These are phyloP conservation scores for Eucalyptus caleyi DNA, from an alignment of 345 rosid species.

Conservation along the genomic window DNA sequence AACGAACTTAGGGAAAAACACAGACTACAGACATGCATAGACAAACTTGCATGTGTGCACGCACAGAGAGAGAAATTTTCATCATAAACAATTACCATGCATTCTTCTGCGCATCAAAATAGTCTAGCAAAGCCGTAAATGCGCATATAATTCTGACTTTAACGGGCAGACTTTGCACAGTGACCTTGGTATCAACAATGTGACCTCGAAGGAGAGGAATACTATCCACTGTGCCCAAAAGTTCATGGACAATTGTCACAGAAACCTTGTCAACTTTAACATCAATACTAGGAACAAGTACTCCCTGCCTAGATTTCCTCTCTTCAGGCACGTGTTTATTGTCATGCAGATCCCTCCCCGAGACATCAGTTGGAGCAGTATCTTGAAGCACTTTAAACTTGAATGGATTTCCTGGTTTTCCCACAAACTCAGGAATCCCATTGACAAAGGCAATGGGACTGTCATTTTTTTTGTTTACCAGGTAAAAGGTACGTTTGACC, in stretches of 20 bases:
- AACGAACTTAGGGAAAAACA: not conserved
- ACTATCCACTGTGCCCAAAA: constrained; percentile 47
- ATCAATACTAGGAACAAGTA: constrained; percentile 37
- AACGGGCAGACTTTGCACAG: constrained; percentile 40
- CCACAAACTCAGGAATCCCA: constrained; percentile 75
- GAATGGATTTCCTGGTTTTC: constrained; percentile 88
- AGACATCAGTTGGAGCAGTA: constrained; percentile 8
- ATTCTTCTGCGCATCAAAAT: constrained; percentile 63
- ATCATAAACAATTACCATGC: constrained; percentile 31
- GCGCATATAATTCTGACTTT: constrained; percentile 62
- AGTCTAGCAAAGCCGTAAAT: constrained; percentile 26
- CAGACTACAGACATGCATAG: not conserved
- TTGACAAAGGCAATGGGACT: constrained; percentile 67
- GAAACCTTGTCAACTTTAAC: constrained; percentile 36
- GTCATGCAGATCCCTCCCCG: constrained; percentile 1
- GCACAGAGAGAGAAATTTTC: not conserved
- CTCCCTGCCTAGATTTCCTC: constrained; percentile 22
- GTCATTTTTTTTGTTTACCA: constrained; percentile 74
- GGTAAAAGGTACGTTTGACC: constrained; percentile 52
- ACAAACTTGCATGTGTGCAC: not conserved
- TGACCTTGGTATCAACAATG: constrained; percentile 31
- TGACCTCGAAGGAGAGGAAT: constrained; percentile 60
- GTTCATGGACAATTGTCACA: constrained; percentile 76
- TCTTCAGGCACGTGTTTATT: constrained; percentile 8
- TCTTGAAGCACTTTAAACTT: constrained; percentile 68